Base-by-base conservation (phyloP, 1,284 basidiomycete species). In the Abortiporus biennis region DNA sequence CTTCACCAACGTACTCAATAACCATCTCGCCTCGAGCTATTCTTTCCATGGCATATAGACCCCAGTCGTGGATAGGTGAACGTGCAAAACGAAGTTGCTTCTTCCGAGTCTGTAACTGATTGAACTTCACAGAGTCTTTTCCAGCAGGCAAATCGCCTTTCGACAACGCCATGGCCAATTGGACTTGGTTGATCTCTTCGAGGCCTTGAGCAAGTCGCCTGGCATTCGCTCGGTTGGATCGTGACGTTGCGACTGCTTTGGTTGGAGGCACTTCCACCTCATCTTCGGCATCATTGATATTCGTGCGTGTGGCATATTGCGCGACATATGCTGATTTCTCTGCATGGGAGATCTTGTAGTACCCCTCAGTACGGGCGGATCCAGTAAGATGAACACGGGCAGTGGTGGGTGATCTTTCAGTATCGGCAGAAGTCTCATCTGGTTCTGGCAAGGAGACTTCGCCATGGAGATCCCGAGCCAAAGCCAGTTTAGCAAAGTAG, bases 1-100 rank as follows among this genome's bases (percentile, higher is more conserved):
- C 77, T 71, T 99, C 96, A 24, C 96, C 96, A 6, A 99, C 96
- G 57, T 99, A 99, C 68, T 99, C 96, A 65, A 99, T 98, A 33
- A 99, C 95, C 92, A 99, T 98, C 65, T 99, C 96, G 4, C 93
- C 92, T 16, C 80, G 72, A 12, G 89, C 81, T 54, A 99, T 98
- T 56, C 82, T 80, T 70, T 96, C 92, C 82, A 94, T 87, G 23
- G 93, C 92, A 59, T 95, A 96, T 56, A 99, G 62, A 3, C 96
- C 95, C 88, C 95, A 99, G 54, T 96, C 94, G 62, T 99, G 95
- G 52, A 99, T 99, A 3, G 94, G 92, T 21, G 91, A 94, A 41
- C 93, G 78, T 6, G 93, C 88, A 58, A 99, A 99, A 27, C 91
- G 85, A 41, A 99, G 77, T 58, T 97, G 92, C 69, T 99, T 99